Conservation (phyloP, 768 basidiomycete species). For the Suillus sp. region DNA sequence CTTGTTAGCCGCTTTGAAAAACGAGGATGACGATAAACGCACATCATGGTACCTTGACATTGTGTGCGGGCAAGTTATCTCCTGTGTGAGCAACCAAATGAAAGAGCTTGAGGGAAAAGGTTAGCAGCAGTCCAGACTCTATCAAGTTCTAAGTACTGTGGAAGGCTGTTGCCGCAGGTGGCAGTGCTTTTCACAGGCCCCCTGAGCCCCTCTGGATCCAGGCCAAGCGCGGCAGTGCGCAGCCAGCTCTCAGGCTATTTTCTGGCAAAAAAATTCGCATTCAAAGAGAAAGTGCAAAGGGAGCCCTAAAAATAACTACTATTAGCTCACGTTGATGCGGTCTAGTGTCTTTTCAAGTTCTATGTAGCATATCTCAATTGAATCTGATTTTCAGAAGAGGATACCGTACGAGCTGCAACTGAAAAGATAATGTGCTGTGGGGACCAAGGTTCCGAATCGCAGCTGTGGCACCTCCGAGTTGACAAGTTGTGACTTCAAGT, state of each 20-base stretch:
- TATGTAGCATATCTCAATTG: background rate
- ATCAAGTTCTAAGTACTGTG: background rate
- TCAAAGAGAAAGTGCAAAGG: background rate
- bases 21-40: conserved; percentile 15
- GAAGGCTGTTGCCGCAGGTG: background rate
- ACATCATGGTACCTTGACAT: conserved; percentile 49
- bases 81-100: background rate
- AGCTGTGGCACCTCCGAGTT: background rate
- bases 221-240: conserved; percentile 1
- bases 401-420: background rate
- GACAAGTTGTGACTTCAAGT: background rate
- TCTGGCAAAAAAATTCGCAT: background rate
- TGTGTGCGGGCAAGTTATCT: background rate
- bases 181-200: conserved; percentile 1
- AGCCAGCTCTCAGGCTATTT: background rate
- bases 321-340: background rate
- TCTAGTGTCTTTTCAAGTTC: background rate
- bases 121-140: background rate
- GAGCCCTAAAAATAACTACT: background rate
- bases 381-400: background rate
- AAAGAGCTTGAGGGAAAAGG: background rate
- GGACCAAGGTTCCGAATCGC: background rate
- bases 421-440: background rate
- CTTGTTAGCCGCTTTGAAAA: conserved; percentile 7
- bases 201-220: background rate